Evolutionary conservation across 257 asterid species (phyloP).

Genomic region (Ilex aquifolium): DNA sequence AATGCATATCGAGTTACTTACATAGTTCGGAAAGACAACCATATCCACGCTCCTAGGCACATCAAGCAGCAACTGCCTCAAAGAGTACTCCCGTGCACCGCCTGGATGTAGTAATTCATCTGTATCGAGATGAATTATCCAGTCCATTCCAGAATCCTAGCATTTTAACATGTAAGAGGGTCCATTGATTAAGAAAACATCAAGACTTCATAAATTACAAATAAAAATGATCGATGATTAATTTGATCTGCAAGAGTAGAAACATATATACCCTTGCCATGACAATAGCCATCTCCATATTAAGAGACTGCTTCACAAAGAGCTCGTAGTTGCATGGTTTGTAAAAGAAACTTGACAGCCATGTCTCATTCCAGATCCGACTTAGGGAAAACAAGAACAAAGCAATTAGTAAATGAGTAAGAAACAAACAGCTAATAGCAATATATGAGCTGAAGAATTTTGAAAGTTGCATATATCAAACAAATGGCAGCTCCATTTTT

Average conservation of each 20-base stretch:
- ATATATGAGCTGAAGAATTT: no score
- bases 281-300: conserved; percentile 95
- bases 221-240: background rate
- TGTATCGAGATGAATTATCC: conserved; percentile 97
- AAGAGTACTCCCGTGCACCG: conserved; percentile 84
- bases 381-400: conserved; percentile 35
- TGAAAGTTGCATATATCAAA: no score
- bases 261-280: conserved; percentile 36
- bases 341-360: conserved; percentile 92
- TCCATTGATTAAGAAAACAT: conserved; percentile 1
- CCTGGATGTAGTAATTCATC: conserved; percentile 96
- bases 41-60: conserved; percentile 87
- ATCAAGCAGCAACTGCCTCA: conserved; percentile 77
- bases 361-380: conserved; percentile 97
- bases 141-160: conserved; percentile 87
- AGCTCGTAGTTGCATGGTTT: conserved; percentile 98
- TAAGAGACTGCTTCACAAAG: conserved; percentile 90
- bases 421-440: conserved; percentile 8
- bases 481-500: background rate
- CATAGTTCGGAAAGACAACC: conserved; percentile 97
- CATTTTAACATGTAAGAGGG: conserved; percentile 11
- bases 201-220: conserved; percentile 6
- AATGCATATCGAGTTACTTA: conserved; percentile 26
- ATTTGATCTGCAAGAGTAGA: background rate
- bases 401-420: conserved; percentile 14